phyloP scores from a whole-genome alignment of 805 yeast species.

The Starmerella roubikii region DNA sequence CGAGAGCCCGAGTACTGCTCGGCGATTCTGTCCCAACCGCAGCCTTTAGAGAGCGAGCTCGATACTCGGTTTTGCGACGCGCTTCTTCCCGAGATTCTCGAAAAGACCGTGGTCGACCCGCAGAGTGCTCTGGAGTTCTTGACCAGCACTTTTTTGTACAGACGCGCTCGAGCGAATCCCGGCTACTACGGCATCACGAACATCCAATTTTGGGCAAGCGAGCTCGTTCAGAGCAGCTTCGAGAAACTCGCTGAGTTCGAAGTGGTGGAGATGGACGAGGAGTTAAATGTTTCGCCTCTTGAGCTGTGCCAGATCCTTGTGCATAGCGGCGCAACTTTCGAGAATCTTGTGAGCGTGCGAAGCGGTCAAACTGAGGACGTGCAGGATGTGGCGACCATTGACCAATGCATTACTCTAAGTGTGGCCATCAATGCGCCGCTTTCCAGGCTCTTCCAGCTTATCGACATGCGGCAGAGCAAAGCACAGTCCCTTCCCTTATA shows the following conservation, averaged over 20 bases:
- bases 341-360: background rate
- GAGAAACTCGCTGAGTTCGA: slow-evolving; percentile 45
- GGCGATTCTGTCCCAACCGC: slow-evolving; percentile 55
- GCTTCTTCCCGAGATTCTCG: slow-evolving; percentile 60
- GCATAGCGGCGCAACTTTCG: slow-evolving; percentile 49
- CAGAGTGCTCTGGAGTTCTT: slow-evolving; percentile 90
- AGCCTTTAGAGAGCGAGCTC: slow-evolving; percentile 75
- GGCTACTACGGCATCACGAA: slow-evolving; percentile 70
- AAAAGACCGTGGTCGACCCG: slow-evolving; percentile 44
- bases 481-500: slow-evolving; percentile 77
- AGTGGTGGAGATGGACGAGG: slow-evolving; percentile 43
- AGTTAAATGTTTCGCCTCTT: slow-evolving; percentile 36
- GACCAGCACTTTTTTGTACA: slow-evolving; percentile 68
- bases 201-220: slow-evolving; percentile 70
- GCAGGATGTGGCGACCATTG: background rate
- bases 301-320: slow-evolving; percentile 66
- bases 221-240: slow-evolving; percentile 58
- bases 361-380: background rate
- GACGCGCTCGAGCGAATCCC: slow-evolving; percentile 71
- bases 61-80: slow-evolving; percentile 48
- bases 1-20: slow-evolving; percentile 50
- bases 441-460: slow-evolving; percentile 37
- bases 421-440: background rate
- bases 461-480: slow-evolving; percentile 82
- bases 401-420: background rate